Evolutionary conservation across 257 asterid species (phyloP), one percentile per base, ranked within the genome.

Genomic region (Ligustrum vulgare): DNA sequence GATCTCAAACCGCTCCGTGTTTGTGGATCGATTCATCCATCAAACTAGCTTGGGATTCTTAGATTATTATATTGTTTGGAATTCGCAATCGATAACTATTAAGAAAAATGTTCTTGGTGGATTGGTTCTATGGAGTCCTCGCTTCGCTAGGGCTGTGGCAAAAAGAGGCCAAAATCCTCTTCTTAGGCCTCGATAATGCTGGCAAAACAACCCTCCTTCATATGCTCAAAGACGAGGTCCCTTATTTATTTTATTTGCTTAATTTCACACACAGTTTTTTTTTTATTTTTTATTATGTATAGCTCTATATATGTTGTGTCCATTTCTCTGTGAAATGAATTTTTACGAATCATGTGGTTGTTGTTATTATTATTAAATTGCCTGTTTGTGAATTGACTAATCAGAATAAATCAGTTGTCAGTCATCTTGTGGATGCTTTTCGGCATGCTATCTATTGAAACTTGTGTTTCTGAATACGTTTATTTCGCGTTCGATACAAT

Each of bases 121-220:
- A 56, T 56, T 56, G 64, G 64, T 56, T 56, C 64, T 56, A 56
- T 56, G 64, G 64, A 56, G 64, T 56, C 64, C 64, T 56, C 32
- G 32, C 64, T 56, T 56, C 64, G 32, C 31, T 56, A 56, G 64
- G 64, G 32, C 32, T 56, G 64, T 56, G 64, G 64, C 64, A 56
- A 20, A 56, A 56, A 56, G 64, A 56, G 64, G 64, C 64, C 11
- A 56, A 56, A n/a, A 56, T 56, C 64, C 64, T 56, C 28, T 56
- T 56, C 28, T 56, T 56, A 56, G 64, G 64, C 32, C 64, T 56
- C 12, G 64, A 56, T 56, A 56, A 56, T 20, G 64, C 64, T 32
- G 64, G 64, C 28, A 56, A 56, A 20, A 56, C 64, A 12, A 56
- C 64, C 31, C 64, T 56, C 15, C 64, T 56, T 8, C 64, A 56